These are phyloP conservation scores for Lathyrus aphaca DNA, from an alignment of 306 rosid genomes.

Conservation along the genomic window DNA sequence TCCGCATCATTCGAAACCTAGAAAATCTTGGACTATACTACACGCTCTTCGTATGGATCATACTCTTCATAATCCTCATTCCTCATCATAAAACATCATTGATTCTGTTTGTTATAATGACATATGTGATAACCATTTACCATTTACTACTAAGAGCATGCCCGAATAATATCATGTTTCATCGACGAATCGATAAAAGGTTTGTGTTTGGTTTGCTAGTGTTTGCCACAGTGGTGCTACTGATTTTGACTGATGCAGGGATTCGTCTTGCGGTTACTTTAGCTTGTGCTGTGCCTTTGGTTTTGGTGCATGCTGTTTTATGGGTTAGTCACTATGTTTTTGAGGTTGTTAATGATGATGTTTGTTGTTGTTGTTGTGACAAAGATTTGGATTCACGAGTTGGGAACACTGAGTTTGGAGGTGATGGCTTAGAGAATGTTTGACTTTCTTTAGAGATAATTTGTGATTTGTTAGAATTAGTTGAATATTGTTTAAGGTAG, in stretches of 20 bases:
- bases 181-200: slow-evolving; percentile 46
- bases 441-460: slow-evolving; percentile 33
- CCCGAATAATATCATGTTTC: slow-evolving; percentile 49
- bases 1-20: slow-evolving; percentile 50
- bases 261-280: slow-evolving; percentile 54
- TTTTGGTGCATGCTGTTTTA: slow-evolving; percentile 67
- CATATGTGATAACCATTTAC: slow-evolving; percentile 46
- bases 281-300: slow-evolving; percentile 49
- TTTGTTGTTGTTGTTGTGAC: slow-evolving; percentile 28
- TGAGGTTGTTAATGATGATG: slow-evolving; percentile 46
- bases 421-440: slow-evolving; percentile 40
- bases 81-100: slow-evolving; percentile 55
- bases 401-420: not conserved
- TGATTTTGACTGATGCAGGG: slow-evolving; percentile 56
- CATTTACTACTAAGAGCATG: slow-evolving; percentile 47
- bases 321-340: slow-evolving; percentile 43
- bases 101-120: slow-evolving; percentile 55
- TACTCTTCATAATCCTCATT: slow-evolving; percentile 60
- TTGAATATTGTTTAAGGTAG: not conserved
- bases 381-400: slow-evolving; percentile 46
- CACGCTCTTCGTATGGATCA: slow-evolving; percentile 58
- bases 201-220: slow-evolving; percentile 49
- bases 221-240: slow-evolving; percentile 45
- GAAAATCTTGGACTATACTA: slow-evolving; percentile 51
- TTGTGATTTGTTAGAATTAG: not conserved